Conservation (phyloP, 2,329 filamentous ascomycete species). For the Lachnellula hyalina region DNA sequence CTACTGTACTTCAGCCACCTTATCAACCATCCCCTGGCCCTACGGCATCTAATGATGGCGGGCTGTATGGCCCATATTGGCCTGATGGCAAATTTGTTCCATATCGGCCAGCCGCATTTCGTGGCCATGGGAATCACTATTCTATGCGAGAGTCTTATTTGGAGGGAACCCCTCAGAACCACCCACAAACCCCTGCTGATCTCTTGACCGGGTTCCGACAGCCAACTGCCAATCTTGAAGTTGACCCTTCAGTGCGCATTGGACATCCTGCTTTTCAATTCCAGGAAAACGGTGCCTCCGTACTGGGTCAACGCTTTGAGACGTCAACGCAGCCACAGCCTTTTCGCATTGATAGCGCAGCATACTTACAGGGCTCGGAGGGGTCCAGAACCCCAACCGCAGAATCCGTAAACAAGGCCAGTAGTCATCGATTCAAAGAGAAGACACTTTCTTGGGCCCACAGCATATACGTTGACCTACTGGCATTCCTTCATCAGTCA, state of each 20-base stretch:
- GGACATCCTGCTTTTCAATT: slow-evolving; percentile 7
- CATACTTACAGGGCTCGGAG: slow-evolving; percentile 13
- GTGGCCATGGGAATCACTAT: slow-evolving; percentile 42
- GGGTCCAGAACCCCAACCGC: slow-evolving; percentile 20
- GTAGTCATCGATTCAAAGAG: slow-evolving; percentile 55
- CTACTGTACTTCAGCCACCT: slow-evolving; percentile 54
- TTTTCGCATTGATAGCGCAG: slow-evolving; percentile 2
- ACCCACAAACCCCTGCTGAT: slow-evolving; percentile 9
- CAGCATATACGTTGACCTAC: slow-evolving; percentile 64
- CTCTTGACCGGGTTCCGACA: slow-evolving; percentile 12
- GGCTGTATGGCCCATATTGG: slow-evolving; percentile 58
- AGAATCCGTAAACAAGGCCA: slow-evolving; percentile 21
- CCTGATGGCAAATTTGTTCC: slow-evolving; percentile 51
- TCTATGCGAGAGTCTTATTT: slow-evolving; percentile 8
- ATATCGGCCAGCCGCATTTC: slow-evolving; percentile 52
- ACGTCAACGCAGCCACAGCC: not conserved
- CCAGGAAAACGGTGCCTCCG: not conserved
- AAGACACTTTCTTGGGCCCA: slow-evolving; percentile 66
- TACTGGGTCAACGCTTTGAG: slow-evolving; percentile 5
- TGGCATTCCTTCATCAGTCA: slow-evolving; percentile 57
- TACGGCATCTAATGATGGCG: slow-evolving; percentile 51
- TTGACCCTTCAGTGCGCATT: slow-evolving; percentile 4
- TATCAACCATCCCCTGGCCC: slow-evolving; percentile 53
- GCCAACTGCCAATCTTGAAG: slow-evolving; percentile 4
- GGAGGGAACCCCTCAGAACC: slow-evolving; percentile 7